Base-by-base conservation (phyloP, 1,284 basidiomycete species). In the Crucibulum parvulum region DNA sequence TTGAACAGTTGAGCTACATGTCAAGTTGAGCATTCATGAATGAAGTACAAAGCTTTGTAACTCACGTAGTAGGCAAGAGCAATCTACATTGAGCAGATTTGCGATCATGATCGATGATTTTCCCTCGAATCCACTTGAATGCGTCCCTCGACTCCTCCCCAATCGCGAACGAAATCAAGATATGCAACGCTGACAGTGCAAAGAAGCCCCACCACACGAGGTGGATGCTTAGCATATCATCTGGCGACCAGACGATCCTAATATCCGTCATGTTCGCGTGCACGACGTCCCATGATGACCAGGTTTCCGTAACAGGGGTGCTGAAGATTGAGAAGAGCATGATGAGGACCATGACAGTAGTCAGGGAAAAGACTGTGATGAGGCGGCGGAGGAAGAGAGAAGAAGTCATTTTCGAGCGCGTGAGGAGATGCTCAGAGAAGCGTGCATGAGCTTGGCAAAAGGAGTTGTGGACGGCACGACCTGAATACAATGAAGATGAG, bases 101-200 rank as follows among this genome's bases (percentile, higher is more conserved):
- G 39, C 57, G 55, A 10, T 55, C 37, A 11, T 59, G 39, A 35
- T 62, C 64, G 45, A 35, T 52, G 8, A 65, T 15, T 18, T 60
- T 63, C 4, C 41, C 55, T 7, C 56, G 46, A 11, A 73, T 50
- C 68, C 69, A 76, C 45, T 64, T 72, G 9, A 69, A 59, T 0
- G 80, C 76, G 53, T 83, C 75, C 13, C 67, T 76, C 53, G 71
- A 74, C 64, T 77, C 81, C 64, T 81, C 78, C 13, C 79, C 79
- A 55, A 85, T 55, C 9, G 71, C 50, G 41, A 81, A 64, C 5
- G 73, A 70, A 24, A 84, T 68, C 16, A 77, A 45, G 15, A 82
- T 69, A 56, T 78, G 81, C 6, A 78, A 62, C 7, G 78, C 37
- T 2, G 78, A 77, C 9, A 81, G 60, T 0, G 72, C 73, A 6